Evolutionary conservation across 2,329 filamentous ascomycete species (phyloP).

Genomic region (Cryphonectria naterciae): DNA sequence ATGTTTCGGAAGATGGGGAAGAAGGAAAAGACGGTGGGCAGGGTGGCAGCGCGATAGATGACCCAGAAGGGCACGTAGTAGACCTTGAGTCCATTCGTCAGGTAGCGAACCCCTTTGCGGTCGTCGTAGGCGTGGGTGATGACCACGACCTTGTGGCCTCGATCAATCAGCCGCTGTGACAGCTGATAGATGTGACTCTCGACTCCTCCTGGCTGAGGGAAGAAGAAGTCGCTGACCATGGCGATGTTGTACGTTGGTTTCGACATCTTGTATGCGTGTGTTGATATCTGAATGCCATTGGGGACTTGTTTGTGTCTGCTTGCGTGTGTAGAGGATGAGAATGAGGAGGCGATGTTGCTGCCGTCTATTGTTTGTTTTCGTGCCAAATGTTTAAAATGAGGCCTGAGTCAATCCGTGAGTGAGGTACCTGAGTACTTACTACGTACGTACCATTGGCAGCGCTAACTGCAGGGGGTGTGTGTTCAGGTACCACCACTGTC

Average conservation of each 20-base stretch:
- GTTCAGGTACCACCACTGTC: not conserved
- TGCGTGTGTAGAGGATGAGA: not conserved
- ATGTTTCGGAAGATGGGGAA: constrained; percentile 98
- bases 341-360: not conserved
- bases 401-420: not conserved
- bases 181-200: constrained; percentile 99
- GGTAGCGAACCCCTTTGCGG: constrained; percentile 87
- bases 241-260: constrained; percentile 69
- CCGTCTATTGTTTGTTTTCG: not conserved
- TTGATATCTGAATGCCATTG: not conserved
- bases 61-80: constrained; percentile 97
- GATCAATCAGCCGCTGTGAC: constrained; percentile 93
- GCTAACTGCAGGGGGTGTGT: too few species aligned
- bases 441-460: not conserved
- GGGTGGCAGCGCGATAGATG: constrained; percentile 90
- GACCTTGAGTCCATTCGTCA: constrained; percentile 97
- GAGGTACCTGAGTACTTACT: not conserved
- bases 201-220: constrained; percentile 92
- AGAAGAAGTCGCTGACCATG: constrained; percentile 99
- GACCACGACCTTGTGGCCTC: constrained; percentile 96
- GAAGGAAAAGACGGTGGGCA: constrained; percentile 97
- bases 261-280: constrained; percentile 45
- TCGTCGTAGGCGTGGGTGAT: constrained; percentile 95
- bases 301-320: not conserved
- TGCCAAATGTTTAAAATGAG: not conserved